phyloP scores from a whole-genome alignment of 1,139 yeast species.

The Hyphopichia burtonii region DNA sequence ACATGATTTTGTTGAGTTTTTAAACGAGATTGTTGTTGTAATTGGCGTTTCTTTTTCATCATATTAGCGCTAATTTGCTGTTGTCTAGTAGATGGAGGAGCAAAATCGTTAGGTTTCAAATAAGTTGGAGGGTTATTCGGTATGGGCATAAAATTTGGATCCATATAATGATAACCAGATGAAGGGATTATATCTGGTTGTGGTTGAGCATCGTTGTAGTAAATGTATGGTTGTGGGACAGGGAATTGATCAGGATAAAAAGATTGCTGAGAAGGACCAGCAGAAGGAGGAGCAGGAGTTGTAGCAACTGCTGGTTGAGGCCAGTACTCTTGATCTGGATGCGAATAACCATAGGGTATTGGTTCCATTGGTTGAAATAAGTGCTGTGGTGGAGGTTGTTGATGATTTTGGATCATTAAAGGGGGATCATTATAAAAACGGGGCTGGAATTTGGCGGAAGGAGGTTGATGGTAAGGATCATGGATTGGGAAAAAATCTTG shows the following conservation, averaged over 20 bases:
- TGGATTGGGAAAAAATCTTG: slow-evolving; percentile 2
- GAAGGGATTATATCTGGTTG: background rate
- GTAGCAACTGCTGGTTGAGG: slow-evolving; percentile 11
- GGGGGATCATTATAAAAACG: background rate
- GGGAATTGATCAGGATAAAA: background rate
- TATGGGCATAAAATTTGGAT: slow-evolving; percentile 11
- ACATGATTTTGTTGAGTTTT: slow-evolving; percentile 3
- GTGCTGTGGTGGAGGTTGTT: background rate
- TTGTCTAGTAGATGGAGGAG: slow-evolving; percentile 18
- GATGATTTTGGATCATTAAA: background rate
- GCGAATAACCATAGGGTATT: background rate
- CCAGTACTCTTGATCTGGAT: slow-evolving; percentile 24
- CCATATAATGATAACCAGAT: slow-evolving; percentile 14
- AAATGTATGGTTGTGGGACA: background rate
- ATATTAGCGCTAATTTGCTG: slow-evolving; percentile 23
- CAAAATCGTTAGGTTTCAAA: background rate
- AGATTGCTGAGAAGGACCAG: slow-evolving; percentile 1
- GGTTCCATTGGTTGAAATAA: background rate
- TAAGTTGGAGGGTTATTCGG: slow-evolving; percentile 5
- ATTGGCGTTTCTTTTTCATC: slow-evolving; percentile 26
- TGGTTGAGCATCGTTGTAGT: background rate
- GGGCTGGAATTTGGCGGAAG: background rate
- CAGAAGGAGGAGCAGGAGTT: slow-evolving; percentile 1
- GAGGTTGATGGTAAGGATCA: background rate
- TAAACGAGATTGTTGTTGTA: slow-evolving; percentile 12